These are phyloP conservation scores for Colletotrichum horii DNA, from an alignment of 2,329 filamentous ascomycete species.

Conservation along the genomic window DNA sequence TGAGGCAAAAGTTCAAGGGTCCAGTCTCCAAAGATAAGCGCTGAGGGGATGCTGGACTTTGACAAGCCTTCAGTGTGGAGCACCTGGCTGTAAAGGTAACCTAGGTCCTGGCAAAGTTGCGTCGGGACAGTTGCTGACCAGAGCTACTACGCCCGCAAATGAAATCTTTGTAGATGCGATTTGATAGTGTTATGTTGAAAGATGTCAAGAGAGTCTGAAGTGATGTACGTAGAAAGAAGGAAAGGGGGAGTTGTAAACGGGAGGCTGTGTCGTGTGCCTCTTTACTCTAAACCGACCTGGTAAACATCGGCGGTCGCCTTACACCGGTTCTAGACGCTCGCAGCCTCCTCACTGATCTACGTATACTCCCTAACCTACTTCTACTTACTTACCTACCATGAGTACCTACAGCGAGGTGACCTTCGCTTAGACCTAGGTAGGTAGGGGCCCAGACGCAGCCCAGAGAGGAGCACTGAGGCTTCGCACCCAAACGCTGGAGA, in stretches of 20 bases:
- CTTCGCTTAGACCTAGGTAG: not conserved
- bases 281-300: not conserved
- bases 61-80: slow-evolving; percentile 12
- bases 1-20: slow-evolving; percentile 12
- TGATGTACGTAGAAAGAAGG: not conserved
- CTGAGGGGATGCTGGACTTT: slow-evolving; percentile 18
- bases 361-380: not conserved
- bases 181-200: not conserved
- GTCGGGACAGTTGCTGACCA: not conserved
- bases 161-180: not conserved
- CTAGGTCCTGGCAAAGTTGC: not conserved
- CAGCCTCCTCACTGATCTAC: not conserved
- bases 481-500: not conserved
- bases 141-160: not conserved
- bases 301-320: not conserved
- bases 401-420: not conserved
- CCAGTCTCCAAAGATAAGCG: slow-evolving; percentile 19
- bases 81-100: not conserved
- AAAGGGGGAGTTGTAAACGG: not conserved
- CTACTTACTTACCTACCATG: not conserved
- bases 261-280: slow-evolving; percentile 11
- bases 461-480: not conserved
- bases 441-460: not conserved
- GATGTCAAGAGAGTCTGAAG: too few species aligned
- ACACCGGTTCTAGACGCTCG: slow-evolving; percentile 5